Evolutionary conservation across 176 grass and related monocot genomes (phyloP), one percentile per base, ranked within the genome.

Genomic region (Pontederia paniculata): DNA sequence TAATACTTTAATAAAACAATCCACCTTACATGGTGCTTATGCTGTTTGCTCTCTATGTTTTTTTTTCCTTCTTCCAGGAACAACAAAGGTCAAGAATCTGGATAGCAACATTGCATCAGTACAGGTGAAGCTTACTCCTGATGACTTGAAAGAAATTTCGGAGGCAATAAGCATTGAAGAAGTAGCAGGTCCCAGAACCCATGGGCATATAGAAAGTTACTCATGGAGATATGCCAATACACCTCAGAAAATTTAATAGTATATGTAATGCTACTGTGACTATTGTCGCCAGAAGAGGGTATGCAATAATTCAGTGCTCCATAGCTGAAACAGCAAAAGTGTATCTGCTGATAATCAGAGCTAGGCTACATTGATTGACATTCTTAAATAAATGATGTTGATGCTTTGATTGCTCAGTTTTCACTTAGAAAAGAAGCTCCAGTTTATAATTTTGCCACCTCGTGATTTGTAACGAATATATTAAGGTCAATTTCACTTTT

Each of bases 181-280:
- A 55, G 80, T 88, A 37, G 70, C 73, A 19, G 83, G 77, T 52
- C 67, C 72, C 21, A 84, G 80, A 57, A 8, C 70, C 67, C 11
- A 66, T 63, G 88, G 76, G 55, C 48, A 73, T 17, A 23, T 84
- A 44, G 73, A 73, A 62, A 62, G 65, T 63, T 78, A 65, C 72
- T 75, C 68, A 50, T 94, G 80, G 80, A 80, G 73, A 55, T 58
- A 78, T 70, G 83, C 77, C 16, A 88, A 81, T 49, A 94, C 80
- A 60, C 77, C 76, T 28, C 70, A 31, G 25, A 31, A 31, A 31
- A 31, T 2, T 31, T 31, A 31, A 5, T 31, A 31, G 25, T 31
- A 1, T 31, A 1, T 31, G 25, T 31, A 31, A 5, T 31, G 25
- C 25, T 31, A 31, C 25, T 31, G 25, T 31, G 25, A 31, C 25